phyloP scores from a whole-genome alignment of 768 basidiomycete genomes.

The Lentinus tigrinus region DNA sequence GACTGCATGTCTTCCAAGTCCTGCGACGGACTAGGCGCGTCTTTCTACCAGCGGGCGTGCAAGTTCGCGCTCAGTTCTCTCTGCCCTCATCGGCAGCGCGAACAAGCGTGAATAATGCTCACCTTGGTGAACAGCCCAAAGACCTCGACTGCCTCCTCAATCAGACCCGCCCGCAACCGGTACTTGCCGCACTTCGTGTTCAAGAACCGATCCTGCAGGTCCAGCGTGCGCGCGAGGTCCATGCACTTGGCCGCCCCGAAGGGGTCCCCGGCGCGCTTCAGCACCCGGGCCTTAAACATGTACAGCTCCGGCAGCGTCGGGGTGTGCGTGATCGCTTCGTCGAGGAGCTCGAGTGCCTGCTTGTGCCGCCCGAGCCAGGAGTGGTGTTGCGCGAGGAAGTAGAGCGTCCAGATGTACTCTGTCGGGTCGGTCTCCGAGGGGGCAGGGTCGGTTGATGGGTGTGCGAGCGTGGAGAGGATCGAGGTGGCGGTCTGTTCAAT shows the following conservation, averaged over 20 bases:
- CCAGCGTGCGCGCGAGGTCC: conserved; percentile 80
- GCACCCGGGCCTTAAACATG: conserved; percentile 75
- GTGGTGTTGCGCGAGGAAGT: conserved; percentile 91
- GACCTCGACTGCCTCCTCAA: conserved; percentile 70
- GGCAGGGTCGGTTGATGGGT: conserved; percentile 32
- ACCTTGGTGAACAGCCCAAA: conserved; percentile 93
- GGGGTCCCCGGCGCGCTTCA: conserved; percentile 85
- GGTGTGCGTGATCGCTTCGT: conserved; percentile 74
- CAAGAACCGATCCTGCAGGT: conserved; percentile 92
- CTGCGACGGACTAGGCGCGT: conserved; percentile 63
- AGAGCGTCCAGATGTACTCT: conserved; percentile 90
- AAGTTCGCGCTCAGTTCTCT: background rate
- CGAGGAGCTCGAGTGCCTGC: conserved; percentile 59
- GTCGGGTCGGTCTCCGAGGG: conserved; percentile 57
- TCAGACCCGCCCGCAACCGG: conserved; percentile 74
- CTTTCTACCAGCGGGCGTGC: conserved; percentile 61
- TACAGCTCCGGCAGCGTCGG: conserved; percentile 92
- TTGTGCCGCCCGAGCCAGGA: conserved; percentile 55
- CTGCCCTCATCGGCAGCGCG: background rate
- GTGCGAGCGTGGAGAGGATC: conserved; percentile 35
- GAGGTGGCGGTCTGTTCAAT: conserved; percentile 72
- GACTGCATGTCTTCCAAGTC: conserved; percentile 98
- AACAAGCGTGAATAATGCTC: no score
- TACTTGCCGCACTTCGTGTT: conserved; percentile 96
- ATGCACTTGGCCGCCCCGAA: conserved; percentile 70